phyloP scores from a whole-genome alignment of 169 alveolate genomes.

The Blepharisma undulans region DNA sequence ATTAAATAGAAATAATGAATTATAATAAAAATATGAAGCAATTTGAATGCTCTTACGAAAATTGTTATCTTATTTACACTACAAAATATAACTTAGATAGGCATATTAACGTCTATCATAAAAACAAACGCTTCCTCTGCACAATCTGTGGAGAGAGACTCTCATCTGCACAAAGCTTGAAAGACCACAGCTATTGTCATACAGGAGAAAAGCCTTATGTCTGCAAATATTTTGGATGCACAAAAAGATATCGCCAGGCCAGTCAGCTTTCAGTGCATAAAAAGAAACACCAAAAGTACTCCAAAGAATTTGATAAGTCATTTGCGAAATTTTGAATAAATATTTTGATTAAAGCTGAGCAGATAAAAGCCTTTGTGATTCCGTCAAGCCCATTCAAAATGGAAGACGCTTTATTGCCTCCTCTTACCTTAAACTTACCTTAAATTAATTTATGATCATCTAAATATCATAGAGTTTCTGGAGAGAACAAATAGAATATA shows the following conservation, averaged over 20 bases:
- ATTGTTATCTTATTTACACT: neutral
- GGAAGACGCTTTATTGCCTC: too few species aligned
- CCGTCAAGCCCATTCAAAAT: too few species aligned
- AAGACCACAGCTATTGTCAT: conserved; percentile 62
- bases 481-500: too few species aligned
- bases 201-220: conserved; percentile 64
- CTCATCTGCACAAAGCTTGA: conserved; percentile 70
- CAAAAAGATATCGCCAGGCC: neutral
- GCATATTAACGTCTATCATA: conserved; percentile 5
- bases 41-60: neutral
- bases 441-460: too few species aligned
- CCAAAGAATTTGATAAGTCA: too few species aligned
- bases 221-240: conserved; percentile 46
- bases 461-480: too few species aligned
- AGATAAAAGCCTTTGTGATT: too few species aligned
- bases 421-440: too few species aligned
- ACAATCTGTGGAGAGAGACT: conserved; percentile 79
- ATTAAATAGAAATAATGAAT: too few species aligned
- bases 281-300: neutral
- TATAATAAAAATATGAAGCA: neutral
- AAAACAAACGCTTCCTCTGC: conserved; percentile 59
- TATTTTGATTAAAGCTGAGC: too few species aligned
- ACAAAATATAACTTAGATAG: neutral
- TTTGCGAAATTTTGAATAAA: too few species aligned
- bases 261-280: neutral